Base-by-base conservation (phyloP, 345 rosid genomes). In the Citrus unshiu region DNA sequence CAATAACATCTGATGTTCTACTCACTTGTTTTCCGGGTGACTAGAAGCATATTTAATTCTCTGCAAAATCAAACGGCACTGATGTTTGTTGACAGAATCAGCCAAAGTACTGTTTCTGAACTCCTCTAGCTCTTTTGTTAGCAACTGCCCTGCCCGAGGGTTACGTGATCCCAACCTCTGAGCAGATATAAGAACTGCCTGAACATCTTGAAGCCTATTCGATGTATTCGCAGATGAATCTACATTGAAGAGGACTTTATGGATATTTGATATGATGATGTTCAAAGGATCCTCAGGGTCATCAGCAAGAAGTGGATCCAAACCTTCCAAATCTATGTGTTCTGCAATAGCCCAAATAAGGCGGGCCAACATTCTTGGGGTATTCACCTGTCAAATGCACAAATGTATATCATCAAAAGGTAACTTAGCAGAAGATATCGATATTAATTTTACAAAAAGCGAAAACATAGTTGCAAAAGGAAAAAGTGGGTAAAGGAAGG, bases 291-390 rank as follows among this genome's bases (percentile, higher is more conserved):
- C 99, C 75, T 96, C 97, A 12, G 99, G 99, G 80, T 94, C 98
- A 87, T 96, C 99, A 75, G 97, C 99, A 81, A 96, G 88, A 85
- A 96, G 97, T 62, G 98, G 99, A 90, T 96, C 99, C 81, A 94
- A 85, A 70, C 98, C 99, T 81, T 96, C 98, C 76, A 96, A 81
- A 85, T 96, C 93, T 78, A 96, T 88, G 86, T 96, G 99, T 83
- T 96, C 99, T 34, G 96, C 86, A 24, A 96, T 84, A 65, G 97
- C 90, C 98, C 97, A 96, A 74, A 96, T 90, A 85, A 96, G 86
- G 62, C 97, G 97, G 56, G 93, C 94, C 84, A 82, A 81, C 73
- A 91, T 85, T 87, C 95, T 90, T 49, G 92, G 91, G 78, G 92
- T 83, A 86, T 88, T 89, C 70, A 93, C 98, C 99, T 95, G 84